These are phyloP conservation scores for Boehmeria nivea DNA, from an alignment of 306 rosid genomes.

Conservation along the genomic window DNA sequence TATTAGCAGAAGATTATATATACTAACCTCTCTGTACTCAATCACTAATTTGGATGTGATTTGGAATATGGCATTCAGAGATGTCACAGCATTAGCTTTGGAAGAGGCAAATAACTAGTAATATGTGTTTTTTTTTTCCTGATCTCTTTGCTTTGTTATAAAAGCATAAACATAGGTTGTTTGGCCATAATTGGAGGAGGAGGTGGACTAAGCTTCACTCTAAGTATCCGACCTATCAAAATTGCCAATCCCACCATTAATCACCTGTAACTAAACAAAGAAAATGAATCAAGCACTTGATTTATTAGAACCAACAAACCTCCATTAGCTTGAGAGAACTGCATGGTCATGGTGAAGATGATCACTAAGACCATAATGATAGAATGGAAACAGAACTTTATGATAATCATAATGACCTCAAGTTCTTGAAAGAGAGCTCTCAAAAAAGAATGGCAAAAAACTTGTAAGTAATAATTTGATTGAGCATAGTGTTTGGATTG, in stretches of 20 bases:
- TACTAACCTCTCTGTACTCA: not conserved
- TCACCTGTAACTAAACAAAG: not conserved
- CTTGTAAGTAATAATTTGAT: no score
- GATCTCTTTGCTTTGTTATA: not conserved
- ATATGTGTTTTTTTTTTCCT: no score
- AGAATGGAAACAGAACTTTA: not conserved
- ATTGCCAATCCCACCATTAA: no score
- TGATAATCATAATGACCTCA: not conserved
- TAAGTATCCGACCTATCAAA: not conserved
- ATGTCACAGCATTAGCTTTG: no score
- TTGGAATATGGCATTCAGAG: not conserved
- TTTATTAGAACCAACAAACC: not conserved
- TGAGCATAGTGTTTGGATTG: not conserved
- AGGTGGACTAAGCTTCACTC: not conserved
- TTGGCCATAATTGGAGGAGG: not conserved
- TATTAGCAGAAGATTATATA: no score
- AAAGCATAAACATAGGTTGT: not conserved
- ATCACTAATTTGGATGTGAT: not conserved
- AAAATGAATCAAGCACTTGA: not conserved
- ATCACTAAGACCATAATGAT: not conserved
- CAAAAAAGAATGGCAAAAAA: no score
- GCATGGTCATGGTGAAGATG: not conserved
- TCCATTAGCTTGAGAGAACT: not conserved
- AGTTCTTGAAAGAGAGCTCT: not conserved
- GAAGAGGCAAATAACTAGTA: no score